phyloP scores from a whole-genome alignment of 1,139 yeast genomes.

The Geotrichum carabidarum region DNA sequence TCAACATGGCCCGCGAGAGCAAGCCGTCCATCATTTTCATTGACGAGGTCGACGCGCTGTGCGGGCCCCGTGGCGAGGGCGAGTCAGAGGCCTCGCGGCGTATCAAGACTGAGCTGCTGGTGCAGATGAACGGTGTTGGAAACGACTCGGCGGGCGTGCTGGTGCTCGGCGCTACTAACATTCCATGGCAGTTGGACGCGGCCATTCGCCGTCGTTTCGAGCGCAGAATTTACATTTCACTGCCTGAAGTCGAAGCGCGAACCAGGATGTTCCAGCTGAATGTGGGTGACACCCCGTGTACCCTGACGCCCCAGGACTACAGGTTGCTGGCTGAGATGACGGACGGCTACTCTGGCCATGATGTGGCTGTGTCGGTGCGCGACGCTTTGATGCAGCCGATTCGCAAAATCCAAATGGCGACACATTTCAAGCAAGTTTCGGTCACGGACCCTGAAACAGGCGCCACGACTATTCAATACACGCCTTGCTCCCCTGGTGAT shows the following conservation, averaged over 20 bases:
- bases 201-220: conserved; percentile 96
- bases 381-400: conserved; percentile 98
- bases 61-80: conserved; percentile 98
- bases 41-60: conserved; percentile 95
- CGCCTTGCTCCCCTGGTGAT: conserved; percentile 98
- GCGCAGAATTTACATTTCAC: conserved; percentile 85
- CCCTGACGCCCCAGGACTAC: conserved; percentile 66
- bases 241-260: conserved; percentile 90
- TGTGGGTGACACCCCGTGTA: conserved; percentile 86
- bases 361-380: conserved; percentile 90
- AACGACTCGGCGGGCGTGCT: conserved; percentile 89
- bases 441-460: conserved; percentile 35
- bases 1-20: conserved; percentile 92
- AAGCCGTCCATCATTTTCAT: conserved; percentile 93
- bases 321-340: conserved; percentile 85
- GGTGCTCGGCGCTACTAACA: conserved; percentile 95
- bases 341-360: conserved; percentile 96
- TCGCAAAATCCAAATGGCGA: conserved; percentile 90
- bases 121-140: conserved; percentile 99
- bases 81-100: conserved; percentile 95
- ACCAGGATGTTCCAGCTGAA: conserved; percentile 90
- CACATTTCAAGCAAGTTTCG: conserved; percentile 65
- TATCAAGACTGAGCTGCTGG: conserved; percentile 90
- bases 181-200: conserved; percentile 98
- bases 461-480: conserved; percentile 48